phyloP scores from a whole-genome alignment of 768 basidiomycete species.

The Suillus subluteus region DNA sequence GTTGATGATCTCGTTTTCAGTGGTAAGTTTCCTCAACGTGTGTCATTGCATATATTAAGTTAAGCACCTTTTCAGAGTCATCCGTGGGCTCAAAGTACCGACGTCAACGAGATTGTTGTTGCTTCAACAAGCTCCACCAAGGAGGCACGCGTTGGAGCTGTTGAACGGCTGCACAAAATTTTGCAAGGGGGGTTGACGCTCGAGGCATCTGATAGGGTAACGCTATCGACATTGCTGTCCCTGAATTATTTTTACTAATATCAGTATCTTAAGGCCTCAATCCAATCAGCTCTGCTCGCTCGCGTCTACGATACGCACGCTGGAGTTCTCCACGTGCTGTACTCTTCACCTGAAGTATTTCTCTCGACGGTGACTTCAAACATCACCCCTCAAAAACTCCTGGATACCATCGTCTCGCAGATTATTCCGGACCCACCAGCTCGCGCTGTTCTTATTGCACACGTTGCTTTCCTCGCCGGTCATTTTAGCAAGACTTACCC shows the following conservation, averaged over 20 bases:
- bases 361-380: constrained; percentile 36
- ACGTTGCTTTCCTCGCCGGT: constrained; percentile 58
- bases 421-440: constrained; percentile 45
- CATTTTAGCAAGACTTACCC: constrained; percentile 44
- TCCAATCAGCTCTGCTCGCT: constrained; percentile 66
- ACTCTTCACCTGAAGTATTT: constrained; percentile 52
- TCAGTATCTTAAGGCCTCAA: constrained; percentile 45
- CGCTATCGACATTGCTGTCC: neutral
- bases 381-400: constrained; percentile 25
- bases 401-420: constrained; percentile 30
- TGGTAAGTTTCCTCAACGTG: constrained; percentile 40
- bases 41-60: neutral
- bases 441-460: constrained; percentile 54
- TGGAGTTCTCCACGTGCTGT: constrained; percentile 69
- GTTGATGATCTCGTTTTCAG: constrained; percentile 59
- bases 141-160: constrained; percentile 59
- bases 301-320: constrained; percentile 68
- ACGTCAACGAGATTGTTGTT: constrained; percentile 49
- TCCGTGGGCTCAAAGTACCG: constrained; percentile 26
- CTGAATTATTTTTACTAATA: neutral
- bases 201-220: constrained; percentile 47
- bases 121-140: constrained; percentile 66
- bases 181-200: constrained; percentile 25
- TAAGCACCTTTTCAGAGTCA: constrained; percentile 24
- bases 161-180: constrained; percentile 55